Evolutionary conservation across 1,284 basidiomycete species (phyloP).

Genomic region (Clitocybe nebularis): DNA sequence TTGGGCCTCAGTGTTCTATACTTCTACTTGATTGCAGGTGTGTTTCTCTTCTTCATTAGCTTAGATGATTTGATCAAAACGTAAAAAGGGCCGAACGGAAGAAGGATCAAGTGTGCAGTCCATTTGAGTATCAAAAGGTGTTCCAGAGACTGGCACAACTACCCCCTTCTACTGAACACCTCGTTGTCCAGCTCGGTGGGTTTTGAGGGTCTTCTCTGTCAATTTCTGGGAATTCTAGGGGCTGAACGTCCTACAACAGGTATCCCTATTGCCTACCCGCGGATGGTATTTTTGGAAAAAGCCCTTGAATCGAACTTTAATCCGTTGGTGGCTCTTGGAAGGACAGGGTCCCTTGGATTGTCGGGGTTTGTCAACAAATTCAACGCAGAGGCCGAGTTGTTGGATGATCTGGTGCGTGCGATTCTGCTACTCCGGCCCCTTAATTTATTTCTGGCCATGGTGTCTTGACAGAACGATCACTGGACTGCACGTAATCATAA

Average conservation of each 20-base stretch:
- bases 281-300: conserved; percentile 85
- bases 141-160: conserved; percentile 60
- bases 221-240: too few species aligned
- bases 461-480: conserved; percentile 72
- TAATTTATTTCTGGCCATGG: neutral
- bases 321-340: conserved; percentile 73
- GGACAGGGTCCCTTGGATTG: conserved; percentile 59
- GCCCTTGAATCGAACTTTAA: conserved; percentile 81
- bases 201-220: conserved; percentile 2
- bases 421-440: neutral
- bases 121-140: conserved; percentile 65
- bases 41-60: conserved; percentile 16
- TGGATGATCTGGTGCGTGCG: conserved; percentile 79
- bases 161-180: conserved; percentile 69
- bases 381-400: conserved; percentile 85
- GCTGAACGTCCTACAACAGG: conserved; percentile 33
- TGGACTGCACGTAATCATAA: conserved; percentile 85
- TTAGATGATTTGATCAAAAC: neutral
- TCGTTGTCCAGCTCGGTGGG: conserved; percentile 76
- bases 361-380: conserved; percentile 88
- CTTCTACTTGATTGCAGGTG: conserved; percentile 85
- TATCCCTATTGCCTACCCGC: conserved; percentile 84
- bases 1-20: conserved; percentile 70
- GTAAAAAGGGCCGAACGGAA: conserved; percentile 74
- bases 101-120: conserved; percentile 76